phyloP scores from a whole-genome alignment of 2,329 filamentous ascomycete genomes.

The Aureobasidium sp. region DNA sequence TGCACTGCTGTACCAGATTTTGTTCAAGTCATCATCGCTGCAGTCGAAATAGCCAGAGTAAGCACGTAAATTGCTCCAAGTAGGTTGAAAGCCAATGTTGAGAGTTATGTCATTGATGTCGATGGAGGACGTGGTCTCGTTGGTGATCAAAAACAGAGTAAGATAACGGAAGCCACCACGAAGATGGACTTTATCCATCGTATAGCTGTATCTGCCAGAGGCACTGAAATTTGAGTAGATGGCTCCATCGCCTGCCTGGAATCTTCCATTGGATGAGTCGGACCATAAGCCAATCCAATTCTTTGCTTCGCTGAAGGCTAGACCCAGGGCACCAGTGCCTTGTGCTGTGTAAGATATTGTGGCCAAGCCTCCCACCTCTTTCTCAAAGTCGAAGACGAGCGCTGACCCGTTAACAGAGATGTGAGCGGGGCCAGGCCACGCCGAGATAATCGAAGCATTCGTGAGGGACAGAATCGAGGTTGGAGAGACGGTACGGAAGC shows the following conservation, averaged over 20 bases:
- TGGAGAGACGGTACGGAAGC: constrained; percentile 44
- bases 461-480: constrained; percentile 33
- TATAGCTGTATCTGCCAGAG: constrained; percentile 29
- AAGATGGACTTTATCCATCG: constrained; percentile 37
- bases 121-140: constrained; percentile 27
- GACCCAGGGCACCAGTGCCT: constrained; percentile 29
- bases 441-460: constrained; percentile 26
- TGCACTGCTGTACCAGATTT: constrained; percentile 49
- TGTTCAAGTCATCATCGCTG: constrained; percentile 42
- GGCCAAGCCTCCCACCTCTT: constrained; percentile 50
- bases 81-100: constrained; percentile 43
- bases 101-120: constrained; percentile 32
- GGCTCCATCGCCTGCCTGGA: constrained; percentile 34
- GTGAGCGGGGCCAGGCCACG: constrained; percentile 24
- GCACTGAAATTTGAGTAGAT: constrained; percentile 36
- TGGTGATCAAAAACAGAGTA: constrained; percentile 37
- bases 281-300: constrained; percentile 36
- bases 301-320: constrained; percentile 36
- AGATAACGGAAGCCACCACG: constrained; percentile 49
- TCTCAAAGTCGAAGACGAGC: constrained; percentile 52
- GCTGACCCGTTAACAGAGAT: constrained; percentile 42
- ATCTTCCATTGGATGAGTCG: constrained; percentile 36
- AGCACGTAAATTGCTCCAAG: constrained; percentile 37
- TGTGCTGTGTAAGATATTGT: constrained; percentile 42
- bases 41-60: constrained; percentile 31